Conservation (phyloP, 2,329 filamentous ascomycete genomes). For the Diplodia mutila region DNA sequence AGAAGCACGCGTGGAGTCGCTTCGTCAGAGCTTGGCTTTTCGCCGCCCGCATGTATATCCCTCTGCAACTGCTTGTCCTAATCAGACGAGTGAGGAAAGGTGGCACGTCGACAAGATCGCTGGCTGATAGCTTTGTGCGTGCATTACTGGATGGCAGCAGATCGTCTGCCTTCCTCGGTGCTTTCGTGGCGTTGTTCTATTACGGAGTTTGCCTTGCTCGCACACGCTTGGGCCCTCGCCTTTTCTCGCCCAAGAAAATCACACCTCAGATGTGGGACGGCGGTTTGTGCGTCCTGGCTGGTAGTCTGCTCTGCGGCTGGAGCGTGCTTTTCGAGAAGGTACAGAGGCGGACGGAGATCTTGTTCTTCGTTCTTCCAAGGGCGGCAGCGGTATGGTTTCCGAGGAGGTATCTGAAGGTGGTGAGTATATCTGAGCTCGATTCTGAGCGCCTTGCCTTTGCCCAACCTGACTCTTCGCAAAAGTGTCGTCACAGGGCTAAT, state of each 20-base stretch:
- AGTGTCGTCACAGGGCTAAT: background rate
- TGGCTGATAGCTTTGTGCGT: slow-evolving; percentile 45
- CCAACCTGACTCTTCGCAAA: background rate
- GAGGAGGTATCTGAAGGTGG: slow-evolving; percentile 59
- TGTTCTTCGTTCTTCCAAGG: slow-evolving; percentile 78
- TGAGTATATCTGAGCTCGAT: slow-evolving; percentile 26
- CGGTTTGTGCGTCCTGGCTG: slow-evolving; percentile 70
- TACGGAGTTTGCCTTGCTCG: slow-evolving; percentile 81
- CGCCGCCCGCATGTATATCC: slow-evolving; percentile 76
- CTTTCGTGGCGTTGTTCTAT: slow-evolving; percentile 80
- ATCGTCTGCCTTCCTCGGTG: slow-evolving; percentile 76
- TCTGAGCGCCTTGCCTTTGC: background rate
- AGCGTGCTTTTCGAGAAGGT: slow-evolving; percentile 74
- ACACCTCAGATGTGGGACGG: slow-evolving; percentile 61
- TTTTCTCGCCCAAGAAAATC: slow-evolving; percentile 62
- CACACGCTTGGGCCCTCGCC: slow-evolving; percentile 70
- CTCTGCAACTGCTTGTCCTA: slow-evolving; percentile 62
- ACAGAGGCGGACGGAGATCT: slow-evolving; percentile 71
- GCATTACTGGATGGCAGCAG: slow-evolving; percentile 65
- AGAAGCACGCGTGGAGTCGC: slow-evolving; percentile 71
- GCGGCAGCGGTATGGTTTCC: slow-evolving; percentile 77
- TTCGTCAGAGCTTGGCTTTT: slow-evolving; percentile 72
- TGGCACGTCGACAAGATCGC: slow-evolving; percentile 30
- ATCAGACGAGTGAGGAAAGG: slow-evolving; percentile 25
- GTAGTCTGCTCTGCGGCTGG: slow-evolving; percentile 79